Evolutionary conservation across 257 asterid species (phyloP).

Genomic region (Lithospermum erythrorhizon): DNA sequence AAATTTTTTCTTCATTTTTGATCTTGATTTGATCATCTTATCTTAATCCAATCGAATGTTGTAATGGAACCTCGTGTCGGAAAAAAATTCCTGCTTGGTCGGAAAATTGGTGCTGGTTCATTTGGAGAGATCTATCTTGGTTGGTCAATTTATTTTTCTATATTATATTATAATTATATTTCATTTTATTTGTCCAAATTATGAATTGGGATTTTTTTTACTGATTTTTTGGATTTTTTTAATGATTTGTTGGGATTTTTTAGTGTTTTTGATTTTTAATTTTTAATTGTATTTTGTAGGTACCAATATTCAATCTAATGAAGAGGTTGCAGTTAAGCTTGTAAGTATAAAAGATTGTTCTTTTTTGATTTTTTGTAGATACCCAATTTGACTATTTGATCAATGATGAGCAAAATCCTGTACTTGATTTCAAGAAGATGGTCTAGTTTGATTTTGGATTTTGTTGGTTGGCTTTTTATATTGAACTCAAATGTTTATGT

Average conservation of each 20-base stretch:
- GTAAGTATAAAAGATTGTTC: constrained; percentile 27
- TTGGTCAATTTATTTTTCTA: constrained; percentile 8
- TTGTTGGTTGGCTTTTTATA: too few species aligned
- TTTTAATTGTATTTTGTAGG: constrained; percentile 22
- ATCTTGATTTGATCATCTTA: constrained; percentile 2
- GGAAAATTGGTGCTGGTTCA: constrained; percentile 88
- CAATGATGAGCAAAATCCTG: too few species aligned
- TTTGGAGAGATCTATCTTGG: constrained; percentile 95
- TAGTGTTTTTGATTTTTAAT: background rate
- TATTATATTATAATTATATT: constrained; percentile 2
- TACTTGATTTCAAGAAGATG: too few species aligned
- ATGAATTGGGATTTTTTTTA: too few species aligned
- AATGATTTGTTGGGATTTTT: too few species aligned
- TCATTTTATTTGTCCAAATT: background rate
- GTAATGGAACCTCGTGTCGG: constrained; percentile 88
- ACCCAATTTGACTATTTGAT: too few species aligned
- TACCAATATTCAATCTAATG: constrained; percentile 69
- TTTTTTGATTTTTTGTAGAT: too few species aligned
- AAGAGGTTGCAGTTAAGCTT: constrained; percentile 85
- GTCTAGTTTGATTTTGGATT: too few species aligned
- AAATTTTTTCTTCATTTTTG: too few species aligned
- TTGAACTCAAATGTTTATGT: too few species aligned
- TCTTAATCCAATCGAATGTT: constrained; percentile 8
- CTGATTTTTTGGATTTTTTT: too few species aligned
- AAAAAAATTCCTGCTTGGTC: constrained; percentile 68